phyloP scores from a whole-genome alignment of 345 rosid species.

The Litchi chinensis region DNA sequence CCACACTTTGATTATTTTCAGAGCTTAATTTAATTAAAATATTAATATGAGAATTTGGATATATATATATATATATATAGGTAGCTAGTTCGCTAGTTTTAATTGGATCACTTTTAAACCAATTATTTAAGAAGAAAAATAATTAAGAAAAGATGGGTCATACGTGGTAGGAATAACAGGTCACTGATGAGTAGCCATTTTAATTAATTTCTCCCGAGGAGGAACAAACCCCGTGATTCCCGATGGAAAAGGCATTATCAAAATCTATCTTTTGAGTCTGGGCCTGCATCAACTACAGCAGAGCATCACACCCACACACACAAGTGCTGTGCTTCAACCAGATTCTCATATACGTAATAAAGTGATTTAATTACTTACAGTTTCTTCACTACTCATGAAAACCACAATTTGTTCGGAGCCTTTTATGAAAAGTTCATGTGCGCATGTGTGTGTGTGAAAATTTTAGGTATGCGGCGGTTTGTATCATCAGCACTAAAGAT shows the following conservation, averaged over 20 bases:
- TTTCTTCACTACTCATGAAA: too few relatives aligned
- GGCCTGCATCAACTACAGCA: slow-evolving; percentile 28
- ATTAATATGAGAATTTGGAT: background rate
- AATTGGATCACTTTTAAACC: background rate
- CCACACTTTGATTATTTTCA: background rate
- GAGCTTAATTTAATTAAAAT: background rate
- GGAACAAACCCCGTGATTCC: slow-evolving; percentile 44
- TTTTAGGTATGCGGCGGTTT: too few relatives aligned
- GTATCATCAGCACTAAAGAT: background rate
- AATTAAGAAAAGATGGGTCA: background rate
- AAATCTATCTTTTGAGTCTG: slow-evolving; percentile 29
- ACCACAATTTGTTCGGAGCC: background rate
- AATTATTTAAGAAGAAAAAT: background rate
- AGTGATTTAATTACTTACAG: background rate
- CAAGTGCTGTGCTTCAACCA: slow-evolving; percentile 3
- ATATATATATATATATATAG: background rate
- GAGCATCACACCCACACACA: slow-evolving; percentile 29
- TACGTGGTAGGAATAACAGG: background rate
- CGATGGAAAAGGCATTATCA: slow-evolving; percentile 28
- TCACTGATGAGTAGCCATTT: background rate
- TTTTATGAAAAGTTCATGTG: background rate
- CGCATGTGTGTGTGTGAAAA: background rate
- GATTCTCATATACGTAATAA: background rate
- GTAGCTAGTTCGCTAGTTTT: too few relatives aligned
- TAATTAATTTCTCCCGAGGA: slow-evolving; percentile 4